A percentile compares a stretch with the other conserved stretches of the same genome.
Evolutionary conservation across 2,329 filamentous ascomycete species (phyloP).

Genomic region (Sphaceloma murrayae): DNA sequence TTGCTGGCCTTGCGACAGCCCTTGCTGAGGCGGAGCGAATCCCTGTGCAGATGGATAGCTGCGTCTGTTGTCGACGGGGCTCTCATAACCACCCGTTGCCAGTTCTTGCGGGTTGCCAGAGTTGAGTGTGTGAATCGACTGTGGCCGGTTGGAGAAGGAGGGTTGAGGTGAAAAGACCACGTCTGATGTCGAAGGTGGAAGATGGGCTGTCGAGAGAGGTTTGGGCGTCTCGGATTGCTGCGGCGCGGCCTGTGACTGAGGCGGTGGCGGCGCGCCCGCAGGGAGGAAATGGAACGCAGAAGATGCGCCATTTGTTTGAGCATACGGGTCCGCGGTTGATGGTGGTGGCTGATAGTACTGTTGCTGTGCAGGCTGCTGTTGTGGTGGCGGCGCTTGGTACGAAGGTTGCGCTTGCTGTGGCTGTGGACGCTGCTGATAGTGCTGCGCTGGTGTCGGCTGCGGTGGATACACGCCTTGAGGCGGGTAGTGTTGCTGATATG

Average conservation of each 20-base stretch:
- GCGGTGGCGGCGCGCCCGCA: slow-evolving; percentile 24
- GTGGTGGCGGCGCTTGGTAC: slow-evolving; percentile 24
- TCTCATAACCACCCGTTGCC: slow-evolving; percentile 38
- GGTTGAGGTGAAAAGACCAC: slow-evolving; percentile 21
- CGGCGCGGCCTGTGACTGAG: slow-evolving; percentile 14
- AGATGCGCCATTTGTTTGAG: slow-evolving; percentile 15
- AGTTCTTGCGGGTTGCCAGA: slow-evolving; percentile 39
- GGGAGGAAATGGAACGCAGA: slow-evolving; percentile 31
- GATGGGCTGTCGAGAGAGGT: slow-evolving; percentile 21
- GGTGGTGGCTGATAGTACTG: slow-evolving; percentile 17
- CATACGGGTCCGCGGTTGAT: slow-evolving; percentile 15
- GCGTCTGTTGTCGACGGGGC: slow-evolving; percentile 37
- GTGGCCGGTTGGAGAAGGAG: slow-evolving; percentile 30
- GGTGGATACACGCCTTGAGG: slow-evolving; percentile 27
- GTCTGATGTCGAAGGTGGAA: too few species aligned
- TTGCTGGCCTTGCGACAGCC: too few species aligned
- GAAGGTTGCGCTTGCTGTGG: slow-evolving; percentile 21
- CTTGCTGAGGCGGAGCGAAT: slow-evolving; percentile 24
- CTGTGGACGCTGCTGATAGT: slow-evolving; percentile 26
- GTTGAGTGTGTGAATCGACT: slow-evolving; percentile 32
- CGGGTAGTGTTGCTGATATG: slow-evolving; percentile 44
- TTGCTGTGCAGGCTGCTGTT: slow-evolving; percentile 24
- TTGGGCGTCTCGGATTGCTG: slow-evolving; percentile 19
- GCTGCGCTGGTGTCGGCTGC: slow-evolving; percentile 25
- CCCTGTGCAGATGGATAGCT: slow-evolving; percentile 29